phyloP scores from a whole-genome alignment of 306 rosid species.

The Malus sylvestris region DNA sequence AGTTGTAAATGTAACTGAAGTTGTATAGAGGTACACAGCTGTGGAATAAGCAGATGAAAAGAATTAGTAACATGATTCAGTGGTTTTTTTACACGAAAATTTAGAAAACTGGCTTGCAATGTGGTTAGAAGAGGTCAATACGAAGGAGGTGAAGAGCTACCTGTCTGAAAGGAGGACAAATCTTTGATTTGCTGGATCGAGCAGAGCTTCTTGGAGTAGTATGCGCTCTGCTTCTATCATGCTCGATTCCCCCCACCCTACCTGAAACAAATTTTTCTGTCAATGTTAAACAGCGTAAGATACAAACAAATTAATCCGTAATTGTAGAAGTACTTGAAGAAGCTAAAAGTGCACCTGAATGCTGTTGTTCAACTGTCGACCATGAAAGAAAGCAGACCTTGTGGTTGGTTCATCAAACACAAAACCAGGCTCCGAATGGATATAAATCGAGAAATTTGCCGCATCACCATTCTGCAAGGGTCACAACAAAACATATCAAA shows the following conservation, averaged over 20 bases:
- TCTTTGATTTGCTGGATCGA: conserved; percentile 2
- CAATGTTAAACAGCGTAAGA: not conserved
- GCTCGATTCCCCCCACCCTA: conserved; percentile 46
- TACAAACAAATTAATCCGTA: not conserved
- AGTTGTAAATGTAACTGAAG: conserved; percentile 9
- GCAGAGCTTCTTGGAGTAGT: conserved; percentile 19
- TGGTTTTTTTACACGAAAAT: not conserved
- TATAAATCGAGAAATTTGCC: conserved; percentile 20
- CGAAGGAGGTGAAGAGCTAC: not conserved
- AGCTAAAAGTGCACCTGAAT: conserved; percentile 21
- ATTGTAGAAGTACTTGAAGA: not conserved
- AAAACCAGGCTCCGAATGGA: conserved; percentile 40
- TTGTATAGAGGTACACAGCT: conserved; percentile 11
- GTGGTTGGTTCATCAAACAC: conserved; percentile 35
- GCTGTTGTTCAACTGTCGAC: conserved; percentile 37
- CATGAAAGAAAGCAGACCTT: conserved; percentile 26
- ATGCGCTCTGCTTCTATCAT: conserved; percentile 46
- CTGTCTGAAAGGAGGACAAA: conserved; percentile 9
- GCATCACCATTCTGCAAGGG: conserved; percentile 12
- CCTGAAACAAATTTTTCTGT: conserved; percentile 22
- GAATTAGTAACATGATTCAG: too few relatives aligned
- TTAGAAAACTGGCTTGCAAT: not conserved
- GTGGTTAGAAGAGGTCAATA: not conserved
- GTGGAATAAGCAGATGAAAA: not conserved
- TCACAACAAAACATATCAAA: not conserved